A percentile compares a stretch with the other conserved stretches of the same genome.
Conservation (phyloP, 306 rosid genomes). For the Trichosanthes cucumerina region DNA sequence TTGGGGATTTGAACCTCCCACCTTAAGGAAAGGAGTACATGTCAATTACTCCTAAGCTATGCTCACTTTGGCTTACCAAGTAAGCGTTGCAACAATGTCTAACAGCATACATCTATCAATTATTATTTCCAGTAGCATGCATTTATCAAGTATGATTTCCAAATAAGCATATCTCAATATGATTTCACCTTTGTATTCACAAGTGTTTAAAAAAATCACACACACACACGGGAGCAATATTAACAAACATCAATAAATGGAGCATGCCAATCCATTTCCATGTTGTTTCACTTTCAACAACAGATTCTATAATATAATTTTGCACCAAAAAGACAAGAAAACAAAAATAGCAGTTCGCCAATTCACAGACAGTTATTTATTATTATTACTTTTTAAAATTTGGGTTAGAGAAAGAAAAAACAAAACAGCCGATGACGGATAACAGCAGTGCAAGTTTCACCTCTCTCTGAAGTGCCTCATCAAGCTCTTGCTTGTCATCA, state of each 20-base stretch:
- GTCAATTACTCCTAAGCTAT: too few relatives aligned
- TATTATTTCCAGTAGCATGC: not conserved
- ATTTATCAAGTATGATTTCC: not conserved
- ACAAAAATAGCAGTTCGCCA: not conserved
- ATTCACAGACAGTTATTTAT: not conserved
- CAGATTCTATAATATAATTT: not conserved
- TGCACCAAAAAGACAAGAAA: too few relatives aligned
- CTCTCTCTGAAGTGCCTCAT: slow-evolving; percentile 96
- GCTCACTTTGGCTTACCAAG: too few relatives aligned
- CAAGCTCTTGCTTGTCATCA: slow-evolving; percentile 97
- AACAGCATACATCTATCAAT: not conserved
- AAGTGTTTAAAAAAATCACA: not conserved
- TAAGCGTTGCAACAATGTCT: not conserved
- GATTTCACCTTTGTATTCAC: not conserved
- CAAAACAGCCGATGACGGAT: not conserved
- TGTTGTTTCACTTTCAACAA: not conserved
- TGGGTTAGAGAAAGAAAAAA: not conserved
- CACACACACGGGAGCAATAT: not conserved
- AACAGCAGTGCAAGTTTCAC: slow-evolving; percentile 19
- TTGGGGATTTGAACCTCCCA: too few relatives aligned
- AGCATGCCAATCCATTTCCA: not conserved
- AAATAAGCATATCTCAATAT: not conserved
- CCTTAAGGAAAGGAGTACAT: too few relatives aligned
- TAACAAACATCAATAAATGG: not conserved
- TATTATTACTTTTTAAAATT: too few relatives aligned